Percentiles rank a stretch among this genome's conserved stretches.
Conservation (phyloP, 1,284 basidiomycete species). For the Fomitopsis betulina region DNA sequence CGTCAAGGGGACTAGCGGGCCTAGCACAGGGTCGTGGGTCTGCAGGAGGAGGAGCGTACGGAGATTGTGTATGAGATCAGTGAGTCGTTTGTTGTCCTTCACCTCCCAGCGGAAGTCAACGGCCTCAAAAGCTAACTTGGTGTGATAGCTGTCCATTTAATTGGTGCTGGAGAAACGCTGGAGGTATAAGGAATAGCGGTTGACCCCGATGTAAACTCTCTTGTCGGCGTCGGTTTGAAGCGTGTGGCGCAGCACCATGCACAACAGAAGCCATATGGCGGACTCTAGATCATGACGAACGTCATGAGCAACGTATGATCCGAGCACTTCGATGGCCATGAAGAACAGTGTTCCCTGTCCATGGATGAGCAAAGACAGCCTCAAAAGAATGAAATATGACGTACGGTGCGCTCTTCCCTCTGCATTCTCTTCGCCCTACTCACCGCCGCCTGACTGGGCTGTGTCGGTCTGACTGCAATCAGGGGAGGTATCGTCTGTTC, state of each 20-base stretch:
- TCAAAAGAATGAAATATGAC: not conserved
- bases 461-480: not conserved
- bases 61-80: not conserved
- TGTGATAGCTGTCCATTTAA: not conserved
- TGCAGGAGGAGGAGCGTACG: not conserved
- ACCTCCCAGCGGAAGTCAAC: not conserved
- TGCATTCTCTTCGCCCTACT: not conserved
- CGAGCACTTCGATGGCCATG: not conserved
- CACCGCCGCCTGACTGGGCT: too few species aligned
- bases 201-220: too few species aligned
- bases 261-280: not conserved
- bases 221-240: too few species aligned
- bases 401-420: not conserved
- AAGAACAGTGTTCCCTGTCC: not conserved
- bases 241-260: not conserved
- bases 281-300: not conserved
- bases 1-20: not conserved
- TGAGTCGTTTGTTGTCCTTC: not conserved
- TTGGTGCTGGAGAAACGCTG: not conserved
- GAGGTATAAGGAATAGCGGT: not conserved
- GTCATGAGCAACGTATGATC: not conserved
- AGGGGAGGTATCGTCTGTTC: not conserved
- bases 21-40: not conserved
- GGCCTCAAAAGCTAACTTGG: not conserved
- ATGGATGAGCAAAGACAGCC: not conserved